Base-by-base conservation (phyloP, 1,284 basidiomycete species). In the Mycena citricolor region DNA sequence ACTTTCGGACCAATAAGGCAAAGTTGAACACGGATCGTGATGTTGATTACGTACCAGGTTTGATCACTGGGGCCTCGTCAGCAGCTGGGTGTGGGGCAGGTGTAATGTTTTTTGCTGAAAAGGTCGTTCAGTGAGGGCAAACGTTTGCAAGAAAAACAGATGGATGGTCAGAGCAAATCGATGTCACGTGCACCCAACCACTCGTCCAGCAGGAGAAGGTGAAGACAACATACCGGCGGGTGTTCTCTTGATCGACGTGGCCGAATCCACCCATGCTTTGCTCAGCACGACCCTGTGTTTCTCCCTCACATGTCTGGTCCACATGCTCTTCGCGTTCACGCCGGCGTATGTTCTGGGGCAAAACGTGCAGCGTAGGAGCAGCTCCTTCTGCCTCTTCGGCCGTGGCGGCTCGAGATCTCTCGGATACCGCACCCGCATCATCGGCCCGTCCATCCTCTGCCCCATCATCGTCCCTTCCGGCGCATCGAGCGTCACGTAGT, bases 281-380 rank as follows among this genome's bases (percentile, higher is more conserved):
- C 44, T 44, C 31, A 53, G 48, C 41, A 51, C 43, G 39, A 54
- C 46, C 20, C 49, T 86, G 62, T 90, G 86, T 58, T 90, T 89
- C 64, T 90, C 87, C 49, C 83, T 86, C 16, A 90, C 86, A 61
- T 90, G 86, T 43, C 86, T 71, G 42, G 87, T 69, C 86, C 86
- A 90, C 86, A 90, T 90, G 54, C 86, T 88, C 62, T 90, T 89
- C 8, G 86, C 87, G 59, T 90, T 90, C 26, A 87, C 83, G 5
- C 86, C 86, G 7, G 85, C 83, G 55, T 90, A 90, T 4, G 79
- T 82, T 49, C 86, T 73, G 51, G 85, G 69, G 57, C 86, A 90
- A 57, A 90, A 89, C 2, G 86, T 90, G 62, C 86, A 90, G 39
- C 86, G 73, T 13, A 90, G 69, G 28, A 82, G 68, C 5, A 82